Base-by-base conservation (phyloP, 2,329 filamentous ascomycete genomes). In the Neofusicoccum ribis region DNA sequence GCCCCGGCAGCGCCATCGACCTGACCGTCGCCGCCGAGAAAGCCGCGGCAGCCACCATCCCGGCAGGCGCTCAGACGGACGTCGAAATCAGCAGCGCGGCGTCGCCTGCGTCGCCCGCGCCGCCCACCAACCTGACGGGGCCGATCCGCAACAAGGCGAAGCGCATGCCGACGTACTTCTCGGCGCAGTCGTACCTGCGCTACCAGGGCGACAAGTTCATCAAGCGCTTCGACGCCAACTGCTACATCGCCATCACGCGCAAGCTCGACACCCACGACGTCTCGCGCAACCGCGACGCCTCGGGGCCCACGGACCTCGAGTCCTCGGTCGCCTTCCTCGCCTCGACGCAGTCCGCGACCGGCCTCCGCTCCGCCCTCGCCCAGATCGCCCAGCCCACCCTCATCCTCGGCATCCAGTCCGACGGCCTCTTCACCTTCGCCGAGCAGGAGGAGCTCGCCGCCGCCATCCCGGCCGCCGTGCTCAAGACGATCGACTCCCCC, bases 121-220 rank as follows among this genome's bases (percentile, higher is more conserved):
- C 72, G 6, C 65, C 75, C 2, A 65, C 78, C 67, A 66, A 74
- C 65, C 63, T 65, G 34, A 65, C 63, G 2, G 63, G 63, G n/a
- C 63, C 63, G 23, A 65, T 65, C 14, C 63, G 63, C 54, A 67
- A 67, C 31, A 81, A 73, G 71, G 56, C 56, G 27, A 77, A 75
- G 49, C 77, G 69, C 62, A 74, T 80, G 67, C 74, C 82, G 2
- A 95, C 92, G n/a, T 97, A 97, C 79, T 99, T 98, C 79, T 98
- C 95, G 0, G 95, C 95, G 0, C 95, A 99, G 77, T 97, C 93
- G 0, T 99, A 99, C 78, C 86, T 99, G 49, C 91, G 95, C 20
- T 99, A 99, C 78, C 95, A 99, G 79, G 94, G 93, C 64, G 87
- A 90, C 72, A 99, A 99, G 78, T 99, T 99, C 72, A 95, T 98